Base-by-base conservation (phyloP, 2,329 filamentous ascomycete species). In the Fusarium staphyleae region DNA sequence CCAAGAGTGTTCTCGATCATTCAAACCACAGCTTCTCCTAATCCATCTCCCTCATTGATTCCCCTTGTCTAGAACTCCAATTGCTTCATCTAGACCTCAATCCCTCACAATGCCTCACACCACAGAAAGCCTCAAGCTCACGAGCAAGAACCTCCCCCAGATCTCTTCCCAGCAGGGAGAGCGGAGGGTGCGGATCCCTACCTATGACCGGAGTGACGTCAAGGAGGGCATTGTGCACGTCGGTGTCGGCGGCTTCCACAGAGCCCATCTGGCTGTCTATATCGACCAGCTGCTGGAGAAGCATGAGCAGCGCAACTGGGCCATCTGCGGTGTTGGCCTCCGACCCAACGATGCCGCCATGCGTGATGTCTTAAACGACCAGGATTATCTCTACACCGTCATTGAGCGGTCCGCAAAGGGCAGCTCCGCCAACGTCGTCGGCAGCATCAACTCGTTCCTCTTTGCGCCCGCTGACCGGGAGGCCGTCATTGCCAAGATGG, bases 191-290 rank as follows among this genome's bases (percentile, higher is more conserved):
- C 34, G 62, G 15, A 60, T 76, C 33, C 78, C 77, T 4, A 75
- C 69, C 52, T 81, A 81, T 66, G 67, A 70, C 42, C 78, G 80
- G 56, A 61, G 62, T 56, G 71, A 68, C 32, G 72, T 81, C 57
- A 81, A 80, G 72, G 78, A 82, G 66, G 80, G 80, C 30, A 81
- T 82, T 45, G 80, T 82, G 37, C 80, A 82, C 68, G 70, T 82
- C 49, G 80, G 80, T 43, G 79, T 82, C 11, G 80, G 80, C 56
- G 80, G 80, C 66, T 82, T 82, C 72, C 80, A 82, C 74, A 72
- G 80, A 60, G 78, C 80, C 16, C 80, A 82, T 51, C 64, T 82
- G 68, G 80, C 80, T 15, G 78, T 81, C 60, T 82, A 82, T 63
- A 64, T 82, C 48, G 72, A 82, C 69, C 66, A 74, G 39, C 67